phyloP scores from a whole-genome alignment of 305 asterid genomes.

The Rubia balearica region DNA sequence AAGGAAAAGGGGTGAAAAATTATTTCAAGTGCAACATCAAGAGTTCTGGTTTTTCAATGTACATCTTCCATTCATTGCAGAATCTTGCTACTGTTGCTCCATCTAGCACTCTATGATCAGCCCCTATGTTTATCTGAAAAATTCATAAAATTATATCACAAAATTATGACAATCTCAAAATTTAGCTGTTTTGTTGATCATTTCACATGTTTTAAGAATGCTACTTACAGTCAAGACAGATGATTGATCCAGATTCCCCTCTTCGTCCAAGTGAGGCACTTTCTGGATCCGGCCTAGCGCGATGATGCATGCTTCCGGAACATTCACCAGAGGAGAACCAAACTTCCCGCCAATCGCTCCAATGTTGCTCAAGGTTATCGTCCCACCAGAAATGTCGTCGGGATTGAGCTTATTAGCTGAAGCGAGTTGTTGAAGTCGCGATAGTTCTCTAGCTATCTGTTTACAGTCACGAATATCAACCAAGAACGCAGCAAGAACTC shows the following conservation, averaged over 20 bases:
- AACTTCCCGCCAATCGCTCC: conserved; percentile 96
- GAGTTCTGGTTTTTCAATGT: conserved; percentile 80
- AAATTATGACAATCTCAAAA: neutral
- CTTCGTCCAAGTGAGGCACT: conserved; percentile 51
- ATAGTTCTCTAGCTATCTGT: conserved; percentile 73
- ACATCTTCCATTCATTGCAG: conserved; percentile 84
- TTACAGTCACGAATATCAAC: conserved; percentile 9
- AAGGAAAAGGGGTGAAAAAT: conserved; percentile 5
- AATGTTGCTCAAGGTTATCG: conserved; percentile 80
- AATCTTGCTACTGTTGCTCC: conserved; percentile 88
- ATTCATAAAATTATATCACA: neutral
- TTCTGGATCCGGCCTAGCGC: conserved; percentile 86
- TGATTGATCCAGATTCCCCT: conserved; percentile 53
- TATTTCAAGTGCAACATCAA: conserved; percentile 68
- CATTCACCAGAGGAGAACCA: conserved; percentile 82
- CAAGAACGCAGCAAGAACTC: conserved; percentile 9
- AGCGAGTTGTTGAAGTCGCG: conserved; percentile 64
- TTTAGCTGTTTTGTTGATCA: neutral
- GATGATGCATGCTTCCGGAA: conserved; percentile 80
- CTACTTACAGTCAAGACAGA: conserved; percentile 72
- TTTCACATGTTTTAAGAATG: neutral
- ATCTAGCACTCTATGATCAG: conserved; percentile 86
- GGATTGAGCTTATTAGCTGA: conserved; percentile 71
- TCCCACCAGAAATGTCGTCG: conserved; percentile 74
- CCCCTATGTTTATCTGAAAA: conserved; percentile 67